Base-by-base conservation (phyloP, 257 asterid species). In the Solanum etuberosum region DNA sequence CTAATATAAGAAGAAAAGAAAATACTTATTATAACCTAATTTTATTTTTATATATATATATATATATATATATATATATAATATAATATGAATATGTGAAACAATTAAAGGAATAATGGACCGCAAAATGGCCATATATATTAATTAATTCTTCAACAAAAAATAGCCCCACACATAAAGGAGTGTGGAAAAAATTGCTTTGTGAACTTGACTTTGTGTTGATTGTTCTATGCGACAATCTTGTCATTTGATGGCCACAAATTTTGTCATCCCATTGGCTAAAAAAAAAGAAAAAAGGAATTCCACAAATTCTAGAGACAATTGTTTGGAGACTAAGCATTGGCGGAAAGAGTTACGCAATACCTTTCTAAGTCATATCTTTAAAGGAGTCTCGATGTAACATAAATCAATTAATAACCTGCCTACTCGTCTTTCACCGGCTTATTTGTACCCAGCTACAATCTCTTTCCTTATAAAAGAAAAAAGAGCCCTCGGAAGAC, bases 181-280 rank as follows among this genome's bases (percentile, higher is more conserved):
- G 9, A 29, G 27, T 16, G 16, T 15, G 63, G 38, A 78, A 80
- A 70, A 42, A 43, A 16, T 46, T 29, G 85, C 40, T 46, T 46
- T 46, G 85, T 46, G 40, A 80, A 80, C 85, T 80, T 25, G 85
- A 80, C 67, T 46, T 80, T 80, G 27, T 46, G 63, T 80, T 80
- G 85, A 80, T 46, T 25, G 67, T 80, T 80, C 67, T 8, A 46
- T 80, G 38, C 65, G 9, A 23, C 84, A 27, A 27, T 29, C 27
- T 46, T 29, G 18, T 54, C 84, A 46, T 80, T 80, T 46, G 40
- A 80, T 80, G 67, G 63, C 27, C 85, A 80, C 67, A 80, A 46
- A 46, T 46, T 27, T 80, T 78, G 27, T 80, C 40, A 7, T 27
- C 34, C 31, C 51, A 74, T 76, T n/a, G 81, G 31, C 48, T 35